Base-by-base conservation (phyloP, 768 basidiomycete genomes). In the Hygrophoropsis aurantiaca region DNA sequence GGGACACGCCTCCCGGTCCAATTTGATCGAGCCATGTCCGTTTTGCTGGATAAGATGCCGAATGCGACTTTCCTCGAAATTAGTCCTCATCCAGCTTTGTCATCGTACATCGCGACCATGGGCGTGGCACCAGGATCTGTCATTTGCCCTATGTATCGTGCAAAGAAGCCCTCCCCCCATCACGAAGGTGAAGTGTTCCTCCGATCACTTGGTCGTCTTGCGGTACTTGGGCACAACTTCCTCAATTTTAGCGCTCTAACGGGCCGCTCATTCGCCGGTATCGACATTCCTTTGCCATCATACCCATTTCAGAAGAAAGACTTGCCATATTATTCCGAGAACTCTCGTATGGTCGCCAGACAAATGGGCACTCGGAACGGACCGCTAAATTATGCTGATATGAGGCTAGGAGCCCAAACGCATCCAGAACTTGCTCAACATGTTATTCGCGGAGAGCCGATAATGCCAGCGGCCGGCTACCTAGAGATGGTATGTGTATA, bases 381-480 rank as follows among this genome's bases (percentile, higher is more conserved):
- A 0, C 72, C 74, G 1, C 53, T 75, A 10, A 70, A 74, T 37
- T 55, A 66, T 32, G 15, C 58, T 0, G 59, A 64, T 32, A 61
- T 74, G 40, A 62, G 62, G 10, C 49, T 78, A 25, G 75, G 66
- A 47, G 43, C 51, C 8, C 47, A 58, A n/a, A 71, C 69, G 2
- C 70, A 72, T 42, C 70, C 77, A 0, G 63, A 64, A 19, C 55
- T 78, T 7, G 68, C 72, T 0, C 66, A 76, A 27, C 77, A 78
- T 52, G 53, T 75, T 13, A 72, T 78, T 27, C 64, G 66, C 21
- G 71, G 70, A 1, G 73, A 75, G 18, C 64, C 73, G 0, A 74
- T 77, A 18, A 70, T 75, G 68, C 74, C 76, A 8, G 74, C 73
- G 11, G 67, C 74, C 13, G 76, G 73, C 16, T 77, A 58, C 40